Evolutionary conservation across 768 basidiomycete species (phyloP), one percentile per base, ranked within the genome.

Genomic region (Exidia glandulosa): DNA sequence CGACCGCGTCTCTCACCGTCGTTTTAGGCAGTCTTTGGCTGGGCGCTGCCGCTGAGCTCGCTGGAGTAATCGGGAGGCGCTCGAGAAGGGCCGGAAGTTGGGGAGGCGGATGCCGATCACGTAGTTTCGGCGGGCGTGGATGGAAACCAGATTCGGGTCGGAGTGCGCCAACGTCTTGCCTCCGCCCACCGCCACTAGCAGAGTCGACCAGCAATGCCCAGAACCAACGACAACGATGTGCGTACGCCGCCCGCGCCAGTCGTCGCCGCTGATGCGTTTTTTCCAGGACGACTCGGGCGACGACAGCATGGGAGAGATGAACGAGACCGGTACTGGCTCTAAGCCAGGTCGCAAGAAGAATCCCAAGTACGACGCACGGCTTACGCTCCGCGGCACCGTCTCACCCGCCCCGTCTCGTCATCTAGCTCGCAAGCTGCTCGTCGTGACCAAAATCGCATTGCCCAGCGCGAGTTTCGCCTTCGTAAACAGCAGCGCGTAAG

Each of bases 391-490:
- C n/a, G n/a, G n/a, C n/a, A n/a, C n/a, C n/a, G n/a, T 23, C 9
- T 10, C 41, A 45, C 12, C 10, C 9, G 19, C 9, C 64, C 48
- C 61, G 64, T 66, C 64, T 68, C 66, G 63, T 69, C 68, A 68
- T 55, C 23, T 60, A 93, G 90, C 74, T 93, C 90, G 25, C 90
- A 92, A 73, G 89, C 90, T 33, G 89, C 90, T 14, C 76, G 90
- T 66, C 81, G 90, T 64, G 90, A 93, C 74, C 90, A 93, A 70
- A 93, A 93, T 68, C 82, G 90, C 57, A 92, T 95, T 58, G 94
- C 94, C 1, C 94, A 95, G 69, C 82, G 94, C 19, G 94, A 96
- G 70, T 96, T 95, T 68, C 83, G 94, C 56, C 75, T 94, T 57
- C 78, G 94, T 66, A 96, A 96, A 70, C 94, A 95, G 67, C 93